phyloP scores from a whole-genome alignment of 2,329 filamentous ascomycete genomes.

The Ascocoryne sarcoides region DNA sequence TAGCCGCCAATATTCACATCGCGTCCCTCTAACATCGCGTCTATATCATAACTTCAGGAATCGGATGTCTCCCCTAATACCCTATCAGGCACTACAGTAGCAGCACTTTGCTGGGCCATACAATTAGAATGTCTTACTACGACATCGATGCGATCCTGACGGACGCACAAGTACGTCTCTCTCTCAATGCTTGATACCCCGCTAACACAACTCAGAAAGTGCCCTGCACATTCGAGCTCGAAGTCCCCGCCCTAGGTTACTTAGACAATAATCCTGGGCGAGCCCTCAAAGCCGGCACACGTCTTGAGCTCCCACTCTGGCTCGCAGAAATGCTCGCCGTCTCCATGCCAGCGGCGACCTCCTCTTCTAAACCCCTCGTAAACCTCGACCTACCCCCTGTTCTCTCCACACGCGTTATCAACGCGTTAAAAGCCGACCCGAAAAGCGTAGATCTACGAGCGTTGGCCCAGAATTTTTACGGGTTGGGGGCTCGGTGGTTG shows the following conservation, averaged over 20 bases:
- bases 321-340: conserved; percentile 88
- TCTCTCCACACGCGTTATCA: conserved; percentile 70
- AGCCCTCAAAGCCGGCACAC: conserved; percentile 70
- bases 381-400: conserved; percentile 74
- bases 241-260: conserved; percentile 78
- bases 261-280: conserved; percentile 69
- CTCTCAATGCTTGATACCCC: conserved; percentile 4
- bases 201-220: conserved; percentile 58
- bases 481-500: conserved; percentile 73
- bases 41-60: no score
- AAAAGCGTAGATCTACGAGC: conserved; percentile 76
- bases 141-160: conserved; percentile 78
- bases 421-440: conserved; percentile 85
- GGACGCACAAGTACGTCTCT: conserved; percentile 58
- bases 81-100: no score
- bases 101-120: not conserved
- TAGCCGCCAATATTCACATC: no score
- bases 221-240: conserved; percentile 88
- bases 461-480: conserved; percentile 81
- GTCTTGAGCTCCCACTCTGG: conserved; percentile 82
- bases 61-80: no score
- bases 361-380: conserved; percentile 48
- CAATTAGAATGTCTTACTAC: conserved; percentile 62
- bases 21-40: no score
- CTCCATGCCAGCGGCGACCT: conserved; percentile 36